These are phyloP conservation scores for Hortaea sp. DNA, from an alignment of 2,329 filamentous ascomycete species.

Conservation along the genomic window DNA sequence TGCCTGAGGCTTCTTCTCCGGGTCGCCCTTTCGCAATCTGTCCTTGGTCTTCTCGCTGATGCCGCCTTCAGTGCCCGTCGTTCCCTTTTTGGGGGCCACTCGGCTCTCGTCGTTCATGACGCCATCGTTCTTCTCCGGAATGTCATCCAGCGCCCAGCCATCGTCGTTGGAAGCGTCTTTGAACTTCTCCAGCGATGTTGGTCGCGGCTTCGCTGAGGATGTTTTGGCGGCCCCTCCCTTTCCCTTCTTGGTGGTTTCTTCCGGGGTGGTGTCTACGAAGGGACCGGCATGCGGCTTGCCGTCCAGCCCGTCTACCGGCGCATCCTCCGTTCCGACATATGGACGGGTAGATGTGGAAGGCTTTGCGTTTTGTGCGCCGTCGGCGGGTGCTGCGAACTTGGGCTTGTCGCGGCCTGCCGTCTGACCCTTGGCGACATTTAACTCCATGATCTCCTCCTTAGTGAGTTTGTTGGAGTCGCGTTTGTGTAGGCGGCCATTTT, in stretches of 20 bases:
- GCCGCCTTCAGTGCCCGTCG: constrained; percentile 78
- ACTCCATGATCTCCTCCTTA: constrained; percentile 7
- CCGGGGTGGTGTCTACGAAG: constrained; percentile 48
- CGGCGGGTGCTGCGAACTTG: constrained; percentile 6
- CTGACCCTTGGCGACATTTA: constrained; percentile 5
- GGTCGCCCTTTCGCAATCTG: constrained; percentile 57
- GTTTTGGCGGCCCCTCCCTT: constrained; percentile 13
- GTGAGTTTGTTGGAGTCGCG: constrained; percentile 2
- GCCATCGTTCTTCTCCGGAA: constrained; percentile 55
- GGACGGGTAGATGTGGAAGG: constrained; percentile 19
- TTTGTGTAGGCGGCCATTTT: constrained; percentile 5
- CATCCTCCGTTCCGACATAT: constrained; percentile 57
- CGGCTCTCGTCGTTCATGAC: constrained; percentile 88
- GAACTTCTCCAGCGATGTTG: constrained; percentile 22
- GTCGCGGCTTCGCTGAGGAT: constrained; percentile 21
- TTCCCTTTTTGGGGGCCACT: constrained; percentile 68
- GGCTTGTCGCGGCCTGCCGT: constrained; percentile 7
- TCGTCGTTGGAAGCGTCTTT: constrained; percentile 35
- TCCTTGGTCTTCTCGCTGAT: constrained; percentile 80
- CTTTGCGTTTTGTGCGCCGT: constrained; percentile 15
- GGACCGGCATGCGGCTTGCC: constrained; percentile 89
- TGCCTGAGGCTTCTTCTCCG: constrained; percentile 65
- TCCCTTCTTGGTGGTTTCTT: constrained; percentile 14
- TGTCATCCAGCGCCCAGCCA: constrained; percentile 25
- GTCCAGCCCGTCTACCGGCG: constrained; percentile 84